phyloP scores from a whole-genome alignment of 2,329 filamentous ascomycete genomes.

The Nigrospora oryzae region DNA sequence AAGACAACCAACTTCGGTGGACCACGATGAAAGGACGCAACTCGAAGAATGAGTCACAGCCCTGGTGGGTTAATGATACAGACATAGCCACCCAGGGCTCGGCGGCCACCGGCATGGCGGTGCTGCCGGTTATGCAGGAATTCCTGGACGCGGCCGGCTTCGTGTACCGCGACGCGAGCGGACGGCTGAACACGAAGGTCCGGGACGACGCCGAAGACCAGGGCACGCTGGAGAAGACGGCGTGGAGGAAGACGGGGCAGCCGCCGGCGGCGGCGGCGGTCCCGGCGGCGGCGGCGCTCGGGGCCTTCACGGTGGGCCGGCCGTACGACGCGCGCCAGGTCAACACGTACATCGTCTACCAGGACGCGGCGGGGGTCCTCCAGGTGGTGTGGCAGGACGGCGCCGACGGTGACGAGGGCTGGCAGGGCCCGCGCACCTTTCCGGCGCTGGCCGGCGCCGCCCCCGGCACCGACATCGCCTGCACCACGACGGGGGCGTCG shows the following conservation, averaged over 20 bases:
- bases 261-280: neutral
- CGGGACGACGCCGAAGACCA: conserved; percentile 36
- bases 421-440: conserved; percentile 12
- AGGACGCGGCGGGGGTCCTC: conserved; percentile 8
- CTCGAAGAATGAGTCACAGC: conserved; percentile 5
- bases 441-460: conserved; percentile 8
- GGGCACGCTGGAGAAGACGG: conserved; percentile 2
- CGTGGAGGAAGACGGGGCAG: conserved; percentile 4
- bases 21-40: conserved; percentile 9
- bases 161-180: conserved; percentile 3
- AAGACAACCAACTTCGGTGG: conserved; percentile 10
- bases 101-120: neutral
- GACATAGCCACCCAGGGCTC: neutral
- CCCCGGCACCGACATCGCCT: conserved; percentile 12
- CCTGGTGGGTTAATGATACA: conserved; percentile 12
- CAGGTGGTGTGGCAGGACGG: conserved; percentile 14
- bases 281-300: conserved; percentile 9
- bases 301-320: conserved; percentile 11
- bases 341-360: conserved; percentile 15
- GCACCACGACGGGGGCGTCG: conserved; percentile 10
- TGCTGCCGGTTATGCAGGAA: conserved; percentile 3
- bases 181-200: conserved; percentile 14
- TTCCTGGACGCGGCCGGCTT: conserved; percentile 1
- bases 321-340: conserved; percentile 11
- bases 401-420: conserved; percentile 7